Percentiles rank a stretch among this genome's conserved stretches.
Conservation (phyloP, 768 basidiomycete genomes). For the Rhodotorula kratochvilovae region DNA sequence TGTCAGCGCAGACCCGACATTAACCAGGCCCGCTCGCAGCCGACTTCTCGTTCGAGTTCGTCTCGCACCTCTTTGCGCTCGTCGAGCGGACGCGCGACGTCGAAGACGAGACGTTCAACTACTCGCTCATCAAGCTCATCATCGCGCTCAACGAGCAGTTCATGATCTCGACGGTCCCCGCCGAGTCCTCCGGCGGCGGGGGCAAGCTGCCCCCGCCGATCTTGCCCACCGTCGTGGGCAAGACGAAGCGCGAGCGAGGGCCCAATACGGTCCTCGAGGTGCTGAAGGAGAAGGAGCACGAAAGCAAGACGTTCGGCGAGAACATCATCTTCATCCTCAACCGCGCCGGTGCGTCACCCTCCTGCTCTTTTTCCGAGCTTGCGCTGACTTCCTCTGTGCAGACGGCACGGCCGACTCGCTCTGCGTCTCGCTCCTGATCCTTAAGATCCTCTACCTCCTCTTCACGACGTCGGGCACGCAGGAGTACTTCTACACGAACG, state of each 20-base stretch:
- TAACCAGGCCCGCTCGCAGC: constrained; percentile 58
- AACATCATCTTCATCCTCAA: constrained; percentile 99
- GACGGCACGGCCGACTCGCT: constrained; percentile 82
- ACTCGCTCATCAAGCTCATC: constrained; percentile 88
- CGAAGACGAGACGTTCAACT: constrained; percentile 89
- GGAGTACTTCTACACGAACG: constrained; percentile 98
- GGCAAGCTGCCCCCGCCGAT: constrained; percentile 29
- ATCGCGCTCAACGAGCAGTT: constrained; percentile 95
- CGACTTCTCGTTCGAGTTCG: constrained; percentile 74
- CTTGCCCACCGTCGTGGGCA: constrained; percentile 22
- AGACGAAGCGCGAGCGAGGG: constrained; percentile 34
- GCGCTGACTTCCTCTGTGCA: constrained; percentile 43
- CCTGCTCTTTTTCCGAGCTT: background rate
- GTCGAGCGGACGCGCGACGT: constrained; percentile 85
- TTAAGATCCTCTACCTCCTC: constrained; percentile 89
- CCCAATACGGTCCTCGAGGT: constrained; percentile 75
- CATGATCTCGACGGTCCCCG: constrained; percentile 61
- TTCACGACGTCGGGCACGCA: constrained; percentile 89
- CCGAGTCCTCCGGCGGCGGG: background rate
- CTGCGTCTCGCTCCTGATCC: constrained; percentile 87
- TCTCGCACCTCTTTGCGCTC: constrained; percentile 83
- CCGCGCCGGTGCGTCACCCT: constrained; percentile 67
- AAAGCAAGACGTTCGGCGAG: constrained; percentile 92
- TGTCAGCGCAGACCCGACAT: no score
- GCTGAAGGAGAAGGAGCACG: constrained; percentile 73